Evolutionary conservation across 768 basidiomycete genomes (phyloP), one percentile per base, ranked within the genome.

Genomic region (Calocybe cyanea): DNA sequence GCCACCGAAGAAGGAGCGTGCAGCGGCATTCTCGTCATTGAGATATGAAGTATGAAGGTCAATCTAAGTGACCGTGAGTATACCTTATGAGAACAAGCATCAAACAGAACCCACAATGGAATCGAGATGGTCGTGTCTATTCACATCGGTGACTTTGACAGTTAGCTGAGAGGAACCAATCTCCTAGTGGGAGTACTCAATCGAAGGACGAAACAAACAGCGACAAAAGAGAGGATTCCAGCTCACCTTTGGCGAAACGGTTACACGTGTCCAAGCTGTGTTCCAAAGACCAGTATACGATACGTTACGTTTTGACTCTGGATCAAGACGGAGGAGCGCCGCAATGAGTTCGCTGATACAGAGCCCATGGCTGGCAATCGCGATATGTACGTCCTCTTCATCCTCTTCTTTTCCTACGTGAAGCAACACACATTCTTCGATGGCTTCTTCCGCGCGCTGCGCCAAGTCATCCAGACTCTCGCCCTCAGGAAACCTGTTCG

Each of bases 211-310:
- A 28, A 28, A 28, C 25, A 5, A 11, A 28, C 11, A 38, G 14
- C 38, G 15, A 21, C 43, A 9, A 18, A 8, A 20, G 52, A 14
- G 49, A 15, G 40, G 15, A 17, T 18, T 15, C 32, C 23, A 2
- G 41, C 60, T 41, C 48, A 67, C 83, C 75, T 73, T 75, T 54
- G 59, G 59, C 48, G 58, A 68, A 38, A 61, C 76, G 40, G 68
- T 68, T 9, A 76, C 69, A 40, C 84, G 69, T 24, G 78, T 80
- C 87, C 86, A 89, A n/a, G 81, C 86, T 0, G 87, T 88, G 55
- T 88, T 89, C 49, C 68, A 32, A 41, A 88, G 61, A 2, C 85
- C 85, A 46, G 50, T 65, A 46, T 63, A 71, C 24, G 45, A 63
- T 23, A 55, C 57, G 23, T 65, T 69, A 7, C 61, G 58, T 7